phyloP scores from a whole-genome alignment of 768 basidiomycete species.

The Amanita subjunquillea region DNA sequence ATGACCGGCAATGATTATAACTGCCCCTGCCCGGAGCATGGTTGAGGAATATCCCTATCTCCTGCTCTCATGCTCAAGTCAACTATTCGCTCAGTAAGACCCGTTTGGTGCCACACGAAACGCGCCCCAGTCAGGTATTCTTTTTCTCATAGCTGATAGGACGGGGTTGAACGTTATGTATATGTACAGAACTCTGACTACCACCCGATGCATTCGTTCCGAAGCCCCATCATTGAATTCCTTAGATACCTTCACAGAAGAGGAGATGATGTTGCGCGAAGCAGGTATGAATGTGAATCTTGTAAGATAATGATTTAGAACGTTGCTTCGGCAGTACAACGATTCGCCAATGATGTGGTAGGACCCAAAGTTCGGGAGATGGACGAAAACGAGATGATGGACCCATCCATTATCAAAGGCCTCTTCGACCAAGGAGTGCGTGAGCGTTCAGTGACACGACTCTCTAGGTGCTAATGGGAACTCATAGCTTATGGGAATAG shows the following conservation, averaged over 20 bases:
- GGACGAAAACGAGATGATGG: constrained; percentile 97
- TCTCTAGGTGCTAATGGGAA: constrained; percentile 1
- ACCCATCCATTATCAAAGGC: constrained; percentile 73
- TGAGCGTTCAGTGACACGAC: constrained; percentile 4
- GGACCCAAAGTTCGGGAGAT: constrained; percentile 90
- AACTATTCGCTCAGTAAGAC: neutral
- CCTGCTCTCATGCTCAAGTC: constrained; percentile 4
- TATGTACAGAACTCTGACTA: constrained; percentile 18
- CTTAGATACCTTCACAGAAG: constrained; percentile 80
- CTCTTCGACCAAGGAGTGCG: constrained; percentile 93
- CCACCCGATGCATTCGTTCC: constrained; percentile 15
- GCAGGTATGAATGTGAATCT: constrained; percentile 43
- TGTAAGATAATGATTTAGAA: neutral
- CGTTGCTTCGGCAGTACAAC: constrained; percentile 46
- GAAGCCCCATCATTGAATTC: constrained; percentile 36
- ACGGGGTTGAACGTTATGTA: neutral
- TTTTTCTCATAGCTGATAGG: neutral
- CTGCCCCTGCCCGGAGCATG: neutral
- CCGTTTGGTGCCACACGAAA: neutral
- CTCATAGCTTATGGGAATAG: constrained; percentile 90
- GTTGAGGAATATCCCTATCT: neutral
- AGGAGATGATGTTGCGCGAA: constrained; percentile 90
- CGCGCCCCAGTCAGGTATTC: neutral
- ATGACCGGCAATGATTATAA: constrained; percentile 9
- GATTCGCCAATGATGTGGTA: constrained; percentile 85